These are phyloP conservation scores for Draba incana DNA, from an alignment of 345 rosid genomes.

Conservation along the genomic window DNA sequence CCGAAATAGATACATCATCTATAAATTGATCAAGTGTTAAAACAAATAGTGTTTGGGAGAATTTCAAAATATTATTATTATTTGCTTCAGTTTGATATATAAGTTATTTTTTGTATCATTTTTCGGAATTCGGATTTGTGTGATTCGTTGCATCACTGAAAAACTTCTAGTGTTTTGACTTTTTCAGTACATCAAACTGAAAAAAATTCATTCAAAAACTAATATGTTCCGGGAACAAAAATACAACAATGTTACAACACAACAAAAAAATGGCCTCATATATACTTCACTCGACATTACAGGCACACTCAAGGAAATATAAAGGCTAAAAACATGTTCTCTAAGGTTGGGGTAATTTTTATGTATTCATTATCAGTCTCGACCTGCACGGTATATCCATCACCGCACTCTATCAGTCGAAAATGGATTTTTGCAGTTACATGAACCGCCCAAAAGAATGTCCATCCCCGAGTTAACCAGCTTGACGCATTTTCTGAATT, in stretches of 20 bases:
- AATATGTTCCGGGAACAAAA: constrained; percentile 26
- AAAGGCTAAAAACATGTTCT: constrained; percentile 22
- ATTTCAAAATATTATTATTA: no score
- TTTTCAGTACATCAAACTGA: neutral
- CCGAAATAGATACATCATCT: neutral
- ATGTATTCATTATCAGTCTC: neutral
- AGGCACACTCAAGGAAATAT: constrained; percentile 14
- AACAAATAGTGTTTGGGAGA: no score
- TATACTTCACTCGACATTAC: constrained; percentile 24
- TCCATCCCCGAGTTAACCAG: neutral
- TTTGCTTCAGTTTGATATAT: no score
- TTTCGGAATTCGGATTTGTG: neutral
- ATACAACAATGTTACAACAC: constrained; percentile 25
- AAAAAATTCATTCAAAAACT: neutral
- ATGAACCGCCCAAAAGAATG: neutral
- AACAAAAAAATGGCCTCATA: neutral
- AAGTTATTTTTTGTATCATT: no score
- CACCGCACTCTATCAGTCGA: neutral
- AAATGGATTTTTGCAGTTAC: constrained; percentile 8
- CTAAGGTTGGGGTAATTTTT: neutral
- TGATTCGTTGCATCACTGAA: neutral
- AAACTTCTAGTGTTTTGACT: neutral
- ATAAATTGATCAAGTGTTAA: no score
- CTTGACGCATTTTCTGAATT: neutral
- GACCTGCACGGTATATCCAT: constrained; percentile 16